Base-by-base conservation (phyloP, 768 basidiomycete genomes). In the Lyophyllum decastes region DNA sequence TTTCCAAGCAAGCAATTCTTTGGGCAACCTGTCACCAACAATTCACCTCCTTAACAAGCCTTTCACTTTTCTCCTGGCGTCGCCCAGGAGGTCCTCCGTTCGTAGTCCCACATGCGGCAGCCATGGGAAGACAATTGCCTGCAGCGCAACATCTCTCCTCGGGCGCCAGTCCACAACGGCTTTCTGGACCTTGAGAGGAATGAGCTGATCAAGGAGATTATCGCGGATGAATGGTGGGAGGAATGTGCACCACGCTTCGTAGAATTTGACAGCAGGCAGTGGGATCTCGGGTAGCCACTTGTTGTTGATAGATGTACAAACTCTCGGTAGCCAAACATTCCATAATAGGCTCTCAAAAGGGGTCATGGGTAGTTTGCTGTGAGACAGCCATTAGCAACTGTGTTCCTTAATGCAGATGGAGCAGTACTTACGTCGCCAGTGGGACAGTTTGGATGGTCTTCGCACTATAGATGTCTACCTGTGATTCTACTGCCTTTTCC, bases 301-400 rank as follows among this genome's bases (percentile, higher is more conserved):
- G 71, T 99, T 98, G 72, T 98, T 98, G 70, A 98, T 88, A 11
- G 85, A 81, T 0, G 93, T 92, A 25, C 97, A 86, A n/a, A 98
- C 89, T 74, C 86, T 92, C 0, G 97, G 97, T 25, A 99, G 76
- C 97, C 95, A 99, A 10, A 92, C 79, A 61, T 89, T 92, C 95
- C 97, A 98, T 14, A 98, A 72, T 25, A 98, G 78, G 58, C 89
- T 92, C 69, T 99, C 97, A 69, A 92, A 99, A 0, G 96, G 89
- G 16, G 95, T 95, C 97, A 99, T 99, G 2, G 79, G 79, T 61
- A 73, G 78, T 58, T 85, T 84, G 45, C 83, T 86, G 61, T 14
- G 55, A 24, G 25, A 60, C 35, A 43, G 25, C 52, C 8, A 43
- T 59, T 30, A 60, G 34, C 55, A n/a, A 21, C 49, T 50, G 33